Conservation (phyloP, 768 basidiomycete genomes). For the Leccinum fibrillosum region DNA sequence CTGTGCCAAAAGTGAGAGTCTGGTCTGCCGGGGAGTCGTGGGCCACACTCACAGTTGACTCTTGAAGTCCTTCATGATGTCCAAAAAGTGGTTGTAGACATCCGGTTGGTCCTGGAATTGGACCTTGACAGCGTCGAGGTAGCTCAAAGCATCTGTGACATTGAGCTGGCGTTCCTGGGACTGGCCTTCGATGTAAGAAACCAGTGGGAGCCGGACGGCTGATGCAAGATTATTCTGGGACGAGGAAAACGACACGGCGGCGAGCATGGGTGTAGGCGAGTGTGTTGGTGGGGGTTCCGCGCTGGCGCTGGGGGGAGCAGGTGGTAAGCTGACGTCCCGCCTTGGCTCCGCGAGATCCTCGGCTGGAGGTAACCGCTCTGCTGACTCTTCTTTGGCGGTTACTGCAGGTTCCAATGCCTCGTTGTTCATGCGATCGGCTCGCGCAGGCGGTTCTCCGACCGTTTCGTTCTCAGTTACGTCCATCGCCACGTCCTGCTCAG, state of each 20-base stretch:
- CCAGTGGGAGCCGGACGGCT: constrained; percentile 16
- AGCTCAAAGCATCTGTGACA: constrained; percentile 59
- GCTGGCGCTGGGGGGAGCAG: constrained; percentile 3
- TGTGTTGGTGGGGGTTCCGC: constrained; percentile 5
- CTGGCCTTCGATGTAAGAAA: constrained; percentile 27
- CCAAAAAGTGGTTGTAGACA: constrained; percentile 61
- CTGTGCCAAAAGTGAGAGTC: constrained; percentile 38
- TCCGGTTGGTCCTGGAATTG: constrained; percentile 58
- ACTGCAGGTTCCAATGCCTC: constrained; percentile 1
- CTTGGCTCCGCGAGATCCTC: constrained; percentile 14
- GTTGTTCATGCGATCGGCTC: constrained; percentile 4
- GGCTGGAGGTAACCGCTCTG: constrained; percentile 6
- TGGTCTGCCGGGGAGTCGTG: background rate
- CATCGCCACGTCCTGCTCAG: constrained; percentile 26
- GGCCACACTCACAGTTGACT: constrained; percentile 47
- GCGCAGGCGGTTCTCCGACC: constrained; percentile 11
- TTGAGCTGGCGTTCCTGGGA: constrained; percentile 47
- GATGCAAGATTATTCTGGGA: constrained; percentile 2
- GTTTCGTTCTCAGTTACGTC: constrained; percentile 17
- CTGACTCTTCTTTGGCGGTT: constrained; percentile 4
- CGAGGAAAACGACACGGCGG: constrained; percentile 13
- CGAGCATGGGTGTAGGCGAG: constrained; percentile 12
- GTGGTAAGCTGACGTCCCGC: constrained; percentile 27
- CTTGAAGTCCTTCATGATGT: constrained; percentile 78
- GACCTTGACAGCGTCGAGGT: constrained; percentile 62